Conservation (phyloP, 2,329 filamentous ascomycete species). For the Parascedosporium putredinis region DNA sequence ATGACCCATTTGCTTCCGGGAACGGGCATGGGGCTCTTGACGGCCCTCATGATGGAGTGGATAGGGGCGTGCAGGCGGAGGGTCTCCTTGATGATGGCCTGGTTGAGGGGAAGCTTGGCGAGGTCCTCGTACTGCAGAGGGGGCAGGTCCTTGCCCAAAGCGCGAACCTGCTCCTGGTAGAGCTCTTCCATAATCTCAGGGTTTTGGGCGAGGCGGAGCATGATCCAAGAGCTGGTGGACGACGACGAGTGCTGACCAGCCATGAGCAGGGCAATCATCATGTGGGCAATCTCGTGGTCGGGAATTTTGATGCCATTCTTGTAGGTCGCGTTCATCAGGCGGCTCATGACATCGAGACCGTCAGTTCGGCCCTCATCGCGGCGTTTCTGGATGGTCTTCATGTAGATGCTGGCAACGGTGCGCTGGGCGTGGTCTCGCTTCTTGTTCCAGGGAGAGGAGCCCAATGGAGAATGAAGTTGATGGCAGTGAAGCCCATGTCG, state of each 20-base stretch:
- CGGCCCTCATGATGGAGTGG: slow-evolving; percentile 87
- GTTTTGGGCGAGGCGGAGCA: slow-evolving; percentile 67
- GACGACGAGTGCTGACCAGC: slow-evolving; percentile 84
- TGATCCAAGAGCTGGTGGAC: slow-evolving; percentile 75
- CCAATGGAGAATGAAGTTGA: slow-evolving; percentile 89
- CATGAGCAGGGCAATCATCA: slow-evolving; percentile 93
- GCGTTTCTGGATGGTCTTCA: slow-evolving; percentile 68
- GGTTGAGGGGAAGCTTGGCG: slow-evolving; percentile 68
- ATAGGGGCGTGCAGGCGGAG: slow-evolving; percentile 86
- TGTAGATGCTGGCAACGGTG: slow-evolving; percentile 73
- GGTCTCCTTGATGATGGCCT: slow-evolving; percentile 82
- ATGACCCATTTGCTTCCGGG: slow-evolving; percentile 75
- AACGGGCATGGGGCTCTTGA: slow-evolving; percentile 78
- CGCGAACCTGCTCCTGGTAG: slow-evolving; percentile 67
- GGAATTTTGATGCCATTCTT: slow-evolving; percentile 72
- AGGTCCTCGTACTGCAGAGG: slow-evolving; percentile 69
- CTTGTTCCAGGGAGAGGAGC: slow-evolving; percentile 77
- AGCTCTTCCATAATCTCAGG: slow-evolving; percentile 73
- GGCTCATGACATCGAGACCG: slow-evolving; percentile 75
- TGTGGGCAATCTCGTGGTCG: slow-evolving; percentile 77
- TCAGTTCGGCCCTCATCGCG: slow-evolving; percentile 41
- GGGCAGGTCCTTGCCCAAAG: slow-evolving; percentile 58
- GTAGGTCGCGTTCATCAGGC: slow-evolving; percentile 76
- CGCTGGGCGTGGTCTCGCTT: slow-evolving; percentile 69
- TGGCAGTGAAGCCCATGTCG: slow-evolving; percentile 78